Conservation (phyloP, 768 basidiomycete genomes). For the Termitomyces heimii region DNA sequence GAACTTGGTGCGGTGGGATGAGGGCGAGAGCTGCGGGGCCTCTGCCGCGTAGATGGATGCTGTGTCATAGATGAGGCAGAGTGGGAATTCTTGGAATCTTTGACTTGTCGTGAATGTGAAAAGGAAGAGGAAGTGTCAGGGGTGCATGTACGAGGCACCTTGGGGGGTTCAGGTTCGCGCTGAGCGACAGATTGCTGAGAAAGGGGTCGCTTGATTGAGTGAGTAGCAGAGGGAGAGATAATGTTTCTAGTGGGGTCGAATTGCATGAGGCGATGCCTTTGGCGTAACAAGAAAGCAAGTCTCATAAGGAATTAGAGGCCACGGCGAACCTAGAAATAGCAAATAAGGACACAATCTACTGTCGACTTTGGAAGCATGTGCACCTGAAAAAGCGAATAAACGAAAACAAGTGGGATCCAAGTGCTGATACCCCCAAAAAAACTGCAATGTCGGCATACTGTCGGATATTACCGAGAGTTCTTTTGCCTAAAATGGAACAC, state of each 20-base stretch:
- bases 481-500: too few species aligned
- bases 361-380: not conserved
- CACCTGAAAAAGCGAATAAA: not conserved
- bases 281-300: slow-evolving; percentile 38
- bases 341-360: not conserved
- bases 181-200: slow-evolving; percentile 31
- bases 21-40: slow-evolving; percentile 7
- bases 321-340: not conserved
- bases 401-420: not conserved
- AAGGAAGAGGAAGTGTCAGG: slow-evolving; percentile 16
- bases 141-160: slow-evolving; percentile 23
- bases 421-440: not conserved
- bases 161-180: slow-evolving; percentile 13
- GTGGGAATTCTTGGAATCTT: not conserved
- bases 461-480: not conserved
- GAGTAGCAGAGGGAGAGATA: slow-evolving; percentile 16
- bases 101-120: slow-evolving; percentile 17
- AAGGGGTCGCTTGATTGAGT: slow-evolving; percentile 38
- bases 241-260: slow-evolving; percentile 31
- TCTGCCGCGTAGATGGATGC: slow-evolving; percentile 8
- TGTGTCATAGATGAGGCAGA: slow-evolving; percentile 23
- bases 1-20: slow-evolving; percentile 11
- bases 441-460: not conserved
- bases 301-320: slow-evolving; percentile 36
- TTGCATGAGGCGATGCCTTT: slow-evolving; percentile 57